phyloP scores from a whole-genome alignment of 2,329 filamentous ascomycete species.

The Aspergillus chevalieri region DNA sequence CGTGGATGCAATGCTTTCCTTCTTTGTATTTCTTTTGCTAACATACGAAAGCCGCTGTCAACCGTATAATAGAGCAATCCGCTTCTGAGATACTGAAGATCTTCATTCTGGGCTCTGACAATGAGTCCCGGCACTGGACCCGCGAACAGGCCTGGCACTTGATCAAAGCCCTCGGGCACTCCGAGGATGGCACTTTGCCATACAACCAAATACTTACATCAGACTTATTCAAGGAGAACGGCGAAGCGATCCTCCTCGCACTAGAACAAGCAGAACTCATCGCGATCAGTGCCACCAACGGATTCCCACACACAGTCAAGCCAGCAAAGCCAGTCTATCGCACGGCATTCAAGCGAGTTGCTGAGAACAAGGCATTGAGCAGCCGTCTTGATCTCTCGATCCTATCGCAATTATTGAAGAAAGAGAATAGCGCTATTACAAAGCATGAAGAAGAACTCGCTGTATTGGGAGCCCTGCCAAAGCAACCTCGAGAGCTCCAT shows the following conservation, averaged over 20 bases:
- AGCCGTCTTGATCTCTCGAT: slow-evolving; percentile 68
- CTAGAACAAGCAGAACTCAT: slow-evolving; percentile 85
- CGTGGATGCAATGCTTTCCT: not conserved
- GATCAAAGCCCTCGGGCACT: slow-evolving; percentile 68
- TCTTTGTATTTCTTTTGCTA: slow-evolving; percentile 7
- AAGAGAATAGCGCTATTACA: slow-evolving; percentile 67
- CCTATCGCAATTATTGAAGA: slow-evolving; percentile 61
- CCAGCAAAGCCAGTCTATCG: slow-evolving; percentile 82
- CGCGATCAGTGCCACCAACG: slow-evolving; percentile 63
- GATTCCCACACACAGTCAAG: slow-evolving; percentile 69
- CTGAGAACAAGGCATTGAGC: slow-evolving; percentile 64
- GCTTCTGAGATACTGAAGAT: slow-evolving; percentile 89
- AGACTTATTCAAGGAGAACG: slow-evolving; percentile 65
- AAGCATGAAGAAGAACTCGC: slow-evolving; percentile 73
- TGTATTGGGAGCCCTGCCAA: slow-evolving; percentile 63
- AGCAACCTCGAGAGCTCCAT: slow-evolving; percentile 61
- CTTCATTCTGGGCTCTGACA: slow-evolving; percentile 64
- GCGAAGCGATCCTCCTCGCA: slow-evolving; percentile 69
- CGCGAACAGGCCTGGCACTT: slow-evolving; percentile 85
- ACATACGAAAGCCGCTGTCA: slow-evolving; percentile 57
- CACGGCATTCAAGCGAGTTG: slow-evolving; percentile 69
- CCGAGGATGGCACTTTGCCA: slow-evolving; percentile 54
- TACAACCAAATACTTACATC: slow-evolving; percentile 83
- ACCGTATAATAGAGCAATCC: slow-evolving; percentile 82
- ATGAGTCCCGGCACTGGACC: slow-evolving; percentile 62